Conservation (phyloP, 768 basidiomycete species). For the Suillus ampliporus region DNA sequence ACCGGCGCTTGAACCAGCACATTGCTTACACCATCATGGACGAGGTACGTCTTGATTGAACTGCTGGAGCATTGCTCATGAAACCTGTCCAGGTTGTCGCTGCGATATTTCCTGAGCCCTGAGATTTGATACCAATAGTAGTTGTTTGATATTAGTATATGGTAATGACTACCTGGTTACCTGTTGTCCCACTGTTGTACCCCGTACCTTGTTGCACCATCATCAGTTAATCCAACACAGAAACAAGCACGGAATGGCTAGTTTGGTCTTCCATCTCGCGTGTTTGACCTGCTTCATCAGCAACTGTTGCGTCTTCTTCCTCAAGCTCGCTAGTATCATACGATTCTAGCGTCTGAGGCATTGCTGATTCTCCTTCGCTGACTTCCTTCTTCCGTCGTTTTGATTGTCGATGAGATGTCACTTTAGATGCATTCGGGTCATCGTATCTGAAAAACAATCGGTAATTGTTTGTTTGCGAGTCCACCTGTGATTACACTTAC, state of each 20-base stretch:
- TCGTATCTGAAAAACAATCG: constrained; percentile 55
- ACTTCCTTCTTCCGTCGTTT: constrained; percentile 43
- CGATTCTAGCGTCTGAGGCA: constrained; percentile 7
- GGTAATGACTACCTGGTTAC: constrained; percentile 1
- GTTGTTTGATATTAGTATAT: neutral
- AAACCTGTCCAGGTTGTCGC: constrained; percentile 53
- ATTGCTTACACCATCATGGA: constrained; percentile 88
- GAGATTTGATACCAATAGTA: neutral
- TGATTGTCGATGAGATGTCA: constrained; percentile 51
- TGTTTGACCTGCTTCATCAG: neutral
- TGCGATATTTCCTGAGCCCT: constrained; percentile 63
- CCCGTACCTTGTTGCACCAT: too few relatives aligned
- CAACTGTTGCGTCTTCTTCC: neutral
- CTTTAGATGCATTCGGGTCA: constrained; percentile 64
- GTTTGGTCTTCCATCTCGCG: neutral
- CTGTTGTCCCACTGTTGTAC: neutral
- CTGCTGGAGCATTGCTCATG: neutral
- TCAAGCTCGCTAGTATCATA: neutral
- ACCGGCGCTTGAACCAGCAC: constrained; percentile 93
- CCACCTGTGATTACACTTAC: constrained; percentile 45
- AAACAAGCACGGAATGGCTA: too few relatives aligned
- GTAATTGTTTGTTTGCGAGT: constrained; percentile 6
- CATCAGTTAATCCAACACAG: neutral
- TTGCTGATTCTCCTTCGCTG: constrained; percentile 4
- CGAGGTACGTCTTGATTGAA: constrained; percentile 60